Conservation (phyloP, 176 grass and related monocot species). For the Oryza longistaminata region DNA sequence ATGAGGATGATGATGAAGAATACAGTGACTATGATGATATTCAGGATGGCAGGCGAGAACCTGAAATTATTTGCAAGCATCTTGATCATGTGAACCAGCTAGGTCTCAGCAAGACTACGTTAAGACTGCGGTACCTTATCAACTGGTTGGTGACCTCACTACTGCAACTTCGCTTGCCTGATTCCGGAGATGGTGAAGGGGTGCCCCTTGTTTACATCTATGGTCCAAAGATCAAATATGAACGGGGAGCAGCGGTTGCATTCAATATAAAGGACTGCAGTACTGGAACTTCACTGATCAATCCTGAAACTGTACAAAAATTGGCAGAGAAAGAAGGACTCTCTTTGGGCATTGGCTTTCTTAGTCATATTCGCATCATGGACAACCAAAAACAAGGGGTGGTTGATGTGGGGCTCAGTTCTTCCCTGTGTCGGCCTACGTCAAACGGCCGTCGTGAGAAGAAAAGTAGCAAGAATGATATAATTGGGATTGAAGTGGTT, state of each 20-base stretch:
- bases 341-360: slow-evolving; percentile 78
- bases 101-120: slow-evolving; percentile 95
- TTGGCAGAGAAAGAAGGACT: slow-evolving; percentile 88
- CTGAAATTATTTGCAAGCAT: slow-evolving; percentile 86
- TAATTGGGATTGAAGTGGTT: slow-evolving; percentile 69
- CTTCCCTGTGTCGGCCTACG: slow-evolving; percentile 49
- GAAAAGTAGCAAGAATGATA: slow-evolving; percentile 64
- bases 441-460: slow-evolving; percentile 58
- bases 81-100: slow-evolving; percentile 95
- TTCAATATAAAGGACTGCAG: slow-evolving; percentile 89
- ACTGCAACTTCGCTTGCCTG: slow-evolving; percentile 76
- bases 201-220: slow-evolving; percentile 78
- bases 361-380: slow-evolving; percentile 77
- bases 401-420: slow-evolving; percentile 50
- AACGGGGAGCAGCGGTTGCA: slow-evolving; percentile 95
- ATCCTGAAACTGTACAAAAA: slow-evolving; percentile 86
- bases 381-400: slow-evolving; percentile 72
- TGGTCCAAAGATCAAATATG: slow-evolving; percentile 98
- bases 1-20: slow-evolving; percentile 59
- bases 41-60: slow-evolving; percentile 73
- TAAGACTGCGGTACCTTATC: slow-evolving; percentile 81
- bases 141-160: slow-evolving; percentile 98
- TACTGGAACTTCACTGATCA: slow-evolving; percentile 55
- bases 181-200: slow-evolving; percentile 67
- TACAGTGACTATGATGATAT: slow-evolving; percentile 70